Base-by-base conservation (phyloP, 768 basidiomycete species). In the Cubamyces lactineus region DNA sequence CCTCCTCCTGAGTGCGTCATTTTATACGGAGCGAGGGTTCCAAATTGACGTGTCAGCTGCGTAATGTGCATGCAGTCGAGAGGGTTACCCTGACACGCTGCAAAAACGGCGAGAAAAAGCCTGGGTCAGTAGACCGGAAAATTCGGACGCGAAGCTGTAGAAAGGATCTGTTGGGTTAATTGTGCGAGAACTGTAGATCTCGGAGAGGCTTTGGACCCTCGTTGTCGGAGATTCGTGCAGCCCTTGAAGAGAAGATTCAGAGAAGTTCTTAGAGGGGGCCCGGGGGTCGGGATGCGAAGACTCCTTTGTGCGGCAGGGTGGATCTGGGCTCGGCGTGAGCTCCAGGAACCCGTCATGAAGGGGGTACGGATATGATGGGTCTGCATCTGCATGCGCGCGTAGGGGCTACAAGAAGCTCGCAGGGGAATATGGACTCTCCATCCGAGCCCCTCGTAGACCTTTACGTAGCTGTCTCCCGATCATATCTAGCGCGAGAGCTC, bases 201-300 rank as follows among this genome's bases (percentile, higher is more conserved):
- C 46, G 68, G 66, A 65, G 70, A 70, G 64, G 53, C 68, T 72
- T 70, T 65, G 71, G 50, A 67, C 71, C 71, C 71, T 72, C 64
- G 61, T 70, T 68, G 53, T 62, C 64, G 65, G 67, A 64, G 69
- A 65, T 67, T 59, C 48, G 21, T 28, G 57, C 51, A 57, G 50
- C 49, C 50, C 61, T 53, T 51, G 48, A 57, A 50, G 49, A 59
- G 57, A 42, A 59, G 57, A 45, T 59, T 49, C 57, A 60, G 49
- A 57, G 68, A 66, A 68, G 63, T 64, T 67, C 64, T 53, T 40
- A 64, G 63, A 66, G 60, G 41, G 51, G 28, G 43, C 53, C 54
- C 59, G 46, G 62, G 53, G 48, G 51, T 52, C 42, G 60, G 66
- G 53, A 63, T n/a, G 48, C 50, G 57, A 48, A 59, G 62, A 30